Conservation (phyloP, 2,329 filamentous ascomycete genomes). For the Arthrobotrys megalospora region DNA sequence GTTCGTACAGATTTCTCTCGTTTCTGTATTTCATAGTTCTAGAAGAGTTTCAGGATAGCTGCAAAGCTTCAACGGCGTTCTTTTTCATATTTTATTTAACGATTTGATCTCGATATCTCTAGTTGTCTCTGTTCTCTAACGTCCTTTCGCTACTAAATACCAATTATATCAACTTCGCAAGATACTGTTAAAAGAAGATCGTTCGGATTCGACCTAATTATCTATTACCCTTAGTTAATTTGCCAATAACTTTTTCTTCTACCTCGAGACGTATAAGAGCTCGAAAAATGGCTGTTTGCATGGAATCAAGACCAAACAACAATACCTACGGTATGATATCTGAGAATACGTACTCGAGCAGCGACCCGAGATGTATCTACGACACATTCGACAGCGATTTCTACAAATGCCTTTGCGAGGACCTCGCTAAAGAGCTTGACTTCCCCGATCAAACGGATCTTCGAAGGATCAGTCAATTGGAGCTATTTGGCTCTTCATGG, state of each 20-base stretch:
- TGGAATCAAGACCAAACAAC: constrained; percentile 36
- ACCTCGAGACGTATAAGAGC: not conserved
- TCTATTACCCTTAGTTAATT: no score
- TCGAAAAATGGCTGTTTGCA: constrained; percentile 49
- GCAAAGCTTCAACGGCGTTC: constrained; percentile 60
- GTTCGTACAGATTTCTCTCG: constrained; percentile 40
- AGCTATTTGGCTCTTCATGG: constrained; percentile 59
- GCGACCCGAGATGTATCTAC: constrained; percentile 35
- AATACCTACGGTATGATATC: constrained; percentile 30
- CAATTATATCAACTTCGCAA: not conserved
- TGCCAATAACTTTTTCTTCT: not conserved
- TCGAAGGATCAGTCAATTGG: constrained; percentile 59
- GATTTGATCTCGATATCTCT: constrained; percentile 3
- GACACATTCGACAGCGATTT: constrained; percentile 57
- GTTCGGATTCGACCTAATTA: no score
- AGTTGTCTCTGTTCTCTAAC: constrained; percentile 16
- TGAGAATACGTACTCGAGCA: constrained; percentile 9
- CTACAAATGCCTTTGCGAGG: constrained; percentile 60
- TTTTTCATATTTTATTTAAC: constrained; percentile 12
- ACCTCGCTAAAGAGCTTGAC: constrained; percentile 58
- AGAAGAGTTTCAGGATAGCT: constrained; percentile 34
- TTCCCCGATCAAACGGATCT: constrained; percentile 57
- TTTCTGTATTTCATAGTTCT: constrained; percentile 37
- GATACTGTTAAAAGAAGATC: no score
- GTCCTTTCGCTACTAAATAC: not conserved